Conservation (phyloP, 345 rosid species). For the Acer saccharum region DNA sequence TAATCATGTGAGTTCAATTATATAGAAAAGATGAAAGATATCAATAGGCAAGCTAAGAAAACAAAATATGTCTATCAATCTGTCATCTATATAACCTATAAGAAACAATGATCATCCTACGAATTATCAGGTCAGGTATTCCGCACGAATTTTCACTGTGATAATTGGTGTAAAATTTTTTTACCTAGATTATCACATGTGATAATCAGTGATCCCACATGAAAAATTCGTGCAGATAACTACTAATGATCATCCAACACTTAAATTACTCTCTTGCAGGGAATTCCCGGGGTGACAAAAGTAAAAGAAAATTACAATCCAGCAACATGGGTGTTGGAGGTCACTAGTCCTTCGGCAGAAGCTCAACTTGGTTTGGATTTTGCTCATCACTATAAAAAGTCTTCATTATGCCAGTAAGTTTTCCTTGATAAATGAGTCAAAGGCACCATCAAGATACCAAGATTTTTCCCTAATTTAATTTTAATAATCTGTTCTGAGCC, state of each 20-base stretch:
- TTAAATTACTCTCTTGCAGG: conserved; percentile 14
- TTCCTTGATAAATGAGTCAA: background rate
- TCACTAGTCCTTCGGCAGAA: conserved; percentile 35
- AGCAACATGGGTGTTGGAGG: conserved; percentile 61
- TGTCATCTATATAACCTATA: background rate
- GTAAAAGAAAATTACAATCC: conserved; percentile 50
- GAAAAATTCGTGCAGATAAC: no score
- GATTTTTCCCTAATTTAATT: no score
- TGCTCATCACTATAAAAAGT: conserved; percentile 33
- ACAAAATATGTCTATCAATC: no score
- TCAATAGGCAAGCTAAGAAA: background rate
- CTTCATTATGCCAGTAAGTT: conserved; percentile 33
- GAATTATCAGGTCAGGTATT: no score
- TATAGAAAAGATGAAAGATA: no score
- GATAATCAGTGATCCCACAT: no score
- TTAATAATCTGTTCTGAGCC: no score
- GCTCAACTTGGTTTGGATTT: conserved; percentile 36
- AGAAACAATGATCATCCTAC: background rate
- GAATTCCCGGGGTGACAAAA: conserved; percentile 38
- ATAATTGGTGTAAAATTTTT: no score
- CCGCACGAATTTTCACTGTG: no score
- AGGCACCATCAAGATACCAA: no score
- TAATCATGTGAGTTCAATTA: background rate
- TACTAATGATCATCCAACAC: background rate
- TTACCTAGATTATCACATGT: no score